Base-by-base conservation (phyloP, 106 monocot species). In the Alisma plantagoaquatica region DNA sequence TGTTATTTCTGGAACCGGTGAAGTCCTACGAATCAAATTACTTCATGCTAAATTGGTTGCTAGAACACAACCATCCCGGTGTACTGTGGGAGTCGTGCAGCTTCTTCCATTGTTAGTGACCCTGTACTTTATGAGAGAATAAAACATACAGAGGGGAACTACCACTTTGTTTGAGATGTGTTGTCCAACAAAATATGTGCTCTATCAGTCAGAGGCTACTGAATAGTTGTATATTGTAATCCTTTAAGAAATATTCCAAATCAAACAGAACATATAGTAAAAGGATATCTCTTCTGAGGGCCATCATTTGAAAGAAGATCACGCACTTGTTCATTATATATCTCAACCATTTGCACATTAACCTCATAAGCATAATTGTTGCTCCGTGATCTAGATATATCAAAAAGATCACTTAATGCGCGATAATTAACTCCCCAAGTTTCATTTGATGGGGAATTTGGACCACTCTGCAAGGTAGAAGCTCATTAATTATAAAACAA, bases 261-360 rank as follows among this genome's bases (percentile, higher is more conserved):
- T n/a, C n/a, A n/a, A n/a, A n/a, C n/a, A n/a, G n/a, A n/a, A n/a
- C n/a, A n/a, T n/a, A n/a, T n/a, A n/a, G n/a, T n/a, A 11, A 43
- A 58, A 58, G 58, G 58, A 43, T 58, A 58, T 58, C 58, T 58
- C 43, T 58, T 58, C 43, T 29, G 58, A 18, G 58, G n/a, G n/a
- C 26, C 27, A 43, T 58, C 43, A 43, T 43, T 58, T 23, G 58
- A 58, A 27, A 58, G 58, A 43, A 58, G 58, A 43, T 58, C 58
- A 8, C 58, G 43, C 12, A 58, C 82, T 87, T 82, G 78, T 54
- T 82, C 82, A 66, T 87, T 87, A 41, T 87, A 82, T 62, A 87
- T 78, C 55, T 87, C 87, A 38, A 87, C 69, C 77, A 87, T 87
- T 52, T 87, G 82, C 33, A 87, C 78, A 49, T 78, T 56, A 27